Base-by-base conservation (phyloP, 345 rosid species). In the Orychophragmus violaceus region DNA sequence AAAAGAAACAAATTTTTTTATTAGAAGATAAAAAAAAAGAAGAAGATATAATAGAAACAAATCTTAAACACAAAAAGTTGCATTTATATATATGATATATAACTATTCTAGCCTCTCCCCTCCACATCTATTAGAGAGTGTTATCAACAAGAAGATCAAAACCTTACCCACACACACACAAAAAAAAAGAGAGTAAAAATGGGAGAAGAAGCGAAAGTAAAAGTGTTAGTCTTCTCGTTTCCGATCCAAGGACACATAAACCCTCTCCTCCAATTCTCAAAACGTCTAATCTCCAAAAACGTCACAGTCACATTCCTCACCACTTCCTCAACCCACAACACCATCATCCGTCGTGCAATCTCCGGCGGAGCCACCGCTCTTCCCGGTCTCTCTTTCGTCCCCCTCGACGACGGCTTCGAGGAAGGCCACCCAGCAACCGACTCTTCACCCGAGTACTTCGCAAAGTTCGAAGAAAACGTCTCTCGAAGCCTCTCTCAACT, bases 241-340 rank as follows among this genome's bases (percentile, higher is more conserved):
- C 79, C 85, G 1, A 14, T 33, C 5, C 87, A 79, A 71, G 87
- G 92, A 6, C 89, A 78, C 75, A 65, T 85, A 8, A 85, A 77
- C 59, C 90, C 90, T 21, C 68, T 81, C 42, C 76, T 83, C 53
- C 84, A 83, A 33, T 82, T 84, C 81, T 77, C 83, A 25, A 84
- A 85, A 55, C 85, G 84, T 42, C 30, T 87, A 8, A 68, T 61
- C 69, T 76, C 79, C 45, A 84, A 74, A 62, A 83, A 86, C 35
- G 70, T 80, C 10, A n/a, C 55, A 21, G 74, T 84, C 56, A 81
- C 89, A 30, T 61, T 80, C 53, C 50, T 80, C 60, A 75, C 80
- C 68, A 77, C 83, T 49, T 71, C 76, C 68, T 73, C 82, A 41
- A 62, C 64, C 1, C 64, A 60, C 59, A 62, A 52, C 24, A 6